These are phyloP conservation scores for Naganishia friedmannii DNA, from an alignment of 768 basidiomycete species.

Conservation along the genomic window DNA sequence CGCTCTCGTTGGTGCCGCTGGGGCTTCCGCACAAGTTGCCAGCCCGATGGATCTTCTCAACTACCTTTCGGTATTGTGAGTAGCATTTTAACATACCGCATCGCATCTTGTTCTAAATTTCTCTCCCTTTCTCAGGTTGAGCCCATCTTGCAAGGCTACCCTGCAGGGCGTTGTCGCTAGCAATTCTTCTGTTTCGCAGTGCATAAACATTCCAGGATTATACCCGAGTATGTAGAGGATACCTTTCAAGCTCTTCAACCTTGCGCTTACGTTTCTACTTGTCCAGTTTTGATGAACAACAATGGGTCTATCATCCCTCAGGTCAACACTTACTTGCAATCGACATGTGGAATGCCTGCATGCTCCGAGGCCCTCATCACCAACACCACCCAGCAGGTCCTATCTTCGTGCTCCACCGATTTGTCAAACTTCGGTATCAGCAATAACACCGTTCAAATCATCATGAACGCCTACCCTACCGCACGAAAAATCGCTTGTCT, in stretches of 20 bases:
- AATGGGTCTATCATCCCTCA: constrained; percentile 41
- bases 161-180: constrained; percentile 6
- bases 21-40: constrained; percentile 25
- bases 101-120: background rate
- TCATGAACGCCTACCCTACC: constrained; percentile 41
- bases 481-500: constrained; percentile 47
- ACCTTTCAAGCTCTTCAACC: background rate
- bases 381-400: constrained; percentile 30
- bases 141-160: constrained; percentile 24
- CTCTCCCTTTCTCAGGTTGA: constrained; percentile 10
- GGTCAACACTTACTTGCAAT: constrained; percentile 40
- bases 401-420: constrained; percentile 24
- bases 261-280: background rate
- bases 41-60: constrained; percentile 21
- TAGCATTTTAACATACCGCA: background rate
- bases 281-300: constrained; percentile 29
- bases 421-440: constrained; percentile 13
- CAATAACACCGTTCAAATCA: constrained; percentile 30
- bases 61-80: constrained; percentile 26
- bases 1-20: constrained; percentile 17
- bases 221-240: constrained; percentile 20
- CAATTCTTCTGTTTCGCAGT: constrained; percentile 24
- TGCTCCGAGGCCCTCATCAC: constrained; percentile 37
- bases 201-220: constrained; percentile 26
- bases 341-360: constrained; percentile 37